Conservation (phyloP, 1,139 yeast genomes). For the Scheffersomyces cryptocercus region DNA sequence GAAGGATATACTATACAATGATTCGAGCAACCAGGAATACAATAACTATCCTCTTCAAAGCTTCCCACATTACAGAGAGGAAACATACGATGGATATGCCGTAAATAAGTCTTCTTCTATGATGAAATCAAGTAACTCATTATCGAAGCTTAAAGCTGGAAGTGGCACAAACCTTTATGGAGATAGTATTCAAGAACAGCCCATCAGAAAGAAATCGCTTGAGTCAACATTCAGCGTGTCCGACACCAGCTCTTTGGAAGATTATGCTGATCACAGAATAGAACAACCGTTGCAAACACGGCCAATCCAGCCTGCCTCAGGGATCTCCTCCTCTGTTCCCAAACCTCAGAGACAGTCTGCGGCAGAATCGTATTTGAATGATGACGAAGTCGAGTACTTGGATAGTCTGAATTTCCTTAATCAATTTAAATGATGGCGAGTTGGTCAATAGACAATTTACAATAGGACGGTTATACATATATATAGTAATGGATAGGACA, state of each 20-base stretch:
- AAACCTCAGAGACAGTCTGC: background rate
- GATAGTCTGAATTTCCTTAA: constrained; percentile 17
- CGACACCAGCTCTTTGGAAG: background rate
- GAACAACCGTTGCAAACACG: background rate
- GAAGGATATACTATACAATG: constrained; percentile 12
- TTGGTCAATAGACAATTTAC: too few relatives aligned
- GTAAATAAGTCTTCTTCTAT: background rate
- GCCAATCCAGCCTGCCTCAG: background rate
- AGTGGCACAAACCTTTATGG: background rate
- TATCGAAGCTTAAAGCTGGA: background rate
- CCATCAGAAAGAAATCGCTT: background rate
- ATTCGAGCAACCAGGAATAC: constrained; percentile 1
- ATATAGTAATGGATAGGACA: too few relatives aligned
- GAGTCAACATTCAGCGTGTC: background rate
- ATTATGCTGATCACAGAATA: background rate
- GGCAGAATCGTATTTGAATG: constrained; percentile 24
- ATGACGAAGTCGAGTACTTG: constrained; percentile 29
- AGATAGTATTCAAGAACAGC: background rate
- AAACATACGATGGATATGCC: constrained; percentile 19
- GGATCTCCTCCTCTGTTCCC: too few relatives aligned
- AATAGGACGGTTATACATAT: too few relatives aligned
- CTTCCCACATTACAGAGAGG: constrained; percentile 16
- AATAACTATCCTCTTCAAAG: constrained; percentile 4
- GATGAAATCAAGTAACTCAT: background rate
- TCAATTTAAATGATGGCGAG: too few relatives aligned